Base-by-base conservation (phyloP, 192 early-diverging fungal genomes). In the Coemansia sp. region DNA sequence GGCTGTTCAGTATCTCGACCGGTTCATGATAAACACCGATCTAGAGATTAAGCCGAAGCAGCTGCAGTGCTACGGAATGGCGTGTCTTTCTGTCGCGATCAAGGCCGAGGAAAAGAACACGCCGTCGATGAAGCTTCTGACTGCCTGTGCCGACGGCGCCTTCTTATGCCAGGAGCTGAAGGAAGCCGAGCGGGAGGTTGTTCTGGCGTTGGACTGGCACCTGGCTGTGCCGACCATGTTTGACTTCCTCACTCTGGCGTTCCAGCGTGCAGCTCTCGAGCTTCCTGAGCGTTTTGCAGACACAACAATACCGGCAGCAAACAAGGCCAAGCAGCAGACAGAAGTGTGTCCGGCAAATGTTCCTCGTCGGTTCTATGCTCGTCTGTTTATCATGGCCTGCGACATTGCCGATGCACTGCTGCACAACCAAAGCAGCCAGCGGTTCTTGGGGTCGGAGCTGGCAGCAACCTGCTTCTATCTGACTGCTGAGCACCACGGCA, bases 61-160 rank as follows among this genome's bases (percentile, higher is more conserved):
- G 75, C 72, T 84, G 22, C 83, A 84, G 56, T 84, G 83, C 70
- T 75, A 75, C 56, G 83, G 72, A 51, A 81, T 78, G 7, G 83
- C 83, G 0, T 80, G 78, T 48, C 70, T 84, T 55, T 77, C 83
- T n/a, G 32, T 84, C 11, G 83, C 83, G 6, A 81, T 84, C 64
- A 84, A 84, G 64, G 66, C 71, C 12, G 83, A 84, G 60, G 83
- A 84, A 70, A 72, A 75, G 57, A 65, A 68, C 31, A 68, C 55
- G 64, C 83, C 83, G 34, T 65, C 75, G 48, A 69, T 84, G 34
- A 32, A 59, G 6, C 78, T 81, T 54, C 72, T 84, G 10, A 77
- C 75, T 1, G 79, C 75, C 50, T 73, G 81, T 57, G 73, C 78
- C 45, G 68, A 75, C 55, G 83, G 72, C 25, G 83, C 83, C 7